Evolutionary conservation across 192 early-diverging fungal species (phyloP).

Genomic region (Backusella mclennaniae): DNA sequence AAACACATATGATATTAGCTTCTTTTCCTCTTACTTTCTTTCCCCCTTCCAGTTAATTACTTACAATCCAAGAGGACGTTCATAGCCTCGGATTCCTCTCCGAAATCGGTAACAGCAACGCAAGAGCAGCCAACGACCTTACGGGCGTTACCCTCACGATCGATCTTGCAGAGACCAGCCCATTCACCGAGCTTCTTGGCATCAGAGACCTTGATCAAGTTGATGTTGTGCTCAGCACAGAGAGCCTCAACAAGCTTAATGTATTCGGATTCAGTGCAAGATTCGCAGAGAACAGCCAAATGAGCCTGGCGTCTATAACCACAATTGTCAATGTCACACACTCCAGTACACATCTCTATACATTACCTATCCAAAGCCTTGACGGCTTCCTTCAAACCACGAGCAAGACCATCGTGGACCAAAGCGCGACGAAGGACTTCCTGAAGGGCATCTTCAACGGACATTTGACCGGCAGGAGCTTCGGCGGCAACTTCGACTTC

Average conservation of each 20-base stretch:
- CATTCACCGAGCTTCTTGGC: slow-evolving; percentile 99
- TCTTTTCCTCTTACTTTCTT: background rate
- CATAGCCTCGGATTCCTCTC: slow-evolving; percentile 98
- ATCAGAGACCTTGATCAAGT: slow-evolving; percentile 96
- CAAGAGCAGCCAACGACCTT: slow-evolving; percentile 96
- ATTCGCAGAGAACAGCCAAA: slow-evolving; percentile 94
- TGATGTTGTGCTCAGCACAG: slow-evolving; percentile 98
- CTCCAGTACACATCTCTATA: background rate
- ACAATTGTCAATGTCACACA: background rate
- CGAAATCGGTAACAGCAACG: slow-evolving; percentile 95
- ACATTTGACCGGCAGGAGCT: slow-evolving; percentile 63
- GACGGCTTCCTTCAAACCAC: slow-evolving; percentile 94
- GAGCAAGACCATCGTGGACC: slow-evolving; percentile 94
- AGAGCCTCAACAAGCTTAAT: slow-evolving; percentile 96
- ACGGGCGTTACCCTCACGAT: slow-evolving; percentile 97
- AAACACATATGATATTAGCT: background rate
- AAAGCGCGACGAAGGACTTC: slow-evolving; percentile 96
- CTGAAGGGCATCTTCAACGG: slow-evolving; percentile 96
- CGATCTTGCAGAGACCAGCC: slow-evolving; percentile 99
- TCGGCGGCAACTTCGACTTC: slow-evolving; percentile 54
- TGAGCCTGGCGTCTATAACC: slow-evolving; percentile 67
- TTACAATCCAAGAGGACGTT: slow-evolving; percentile 85
- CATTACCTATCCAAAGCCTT: slow-evolving; percentile 92
- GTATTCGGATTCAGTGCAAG: slow-evolving; percentile 95
- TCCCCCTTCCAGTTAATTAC: background rate